These are phyloP conservation scores for Chaetoceros tenuissimus DNA, from an alignment of 108 stramenopile species.

Conservation along the genomic window DNA sequence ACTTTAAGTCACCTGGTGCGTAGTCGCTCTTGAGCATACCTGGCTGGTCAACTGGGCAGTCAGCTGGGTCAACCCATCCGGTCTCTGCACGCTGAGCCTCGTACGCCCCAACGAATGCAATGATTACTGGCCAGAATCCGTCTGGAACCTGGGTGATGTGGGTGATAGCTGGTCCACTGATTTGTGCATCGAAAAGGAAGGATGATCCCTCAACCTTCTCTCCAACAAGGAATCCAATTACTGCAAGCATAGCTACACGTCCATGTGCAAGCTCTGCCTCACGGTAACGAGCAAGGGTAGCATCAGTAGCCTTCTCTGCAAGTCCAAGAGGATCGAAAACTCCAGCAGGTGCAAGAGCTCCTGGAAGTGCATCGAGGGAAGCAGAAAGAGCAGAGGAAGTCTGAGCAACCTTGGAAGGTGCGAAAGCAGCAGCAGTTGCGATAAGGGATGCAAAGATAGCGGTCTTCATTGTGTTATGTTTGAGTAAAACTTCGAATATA, in stretches of 20 bases:
- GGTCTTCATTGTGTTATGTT: slow-evolving; percentile 56
- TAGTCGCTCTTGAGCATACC: slow-evolving; percentile 41
- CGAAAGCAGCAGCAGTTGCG: slow-evolving; percentile 53
- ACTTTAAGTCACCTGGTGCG: slow-evolving; percentile 73
- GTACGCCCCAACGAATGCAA: slow-evolving; percentile 43
- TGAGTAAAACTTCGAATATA: not conserved
- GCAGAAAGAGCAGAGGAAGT: not conserved
- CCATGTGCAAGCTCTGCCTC: slow-evolving; percentile 86
- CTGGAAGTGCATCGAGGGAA: slow-evolving; percentile 14
- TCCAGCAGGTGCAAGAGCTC: slow-evolving; percentile 45
- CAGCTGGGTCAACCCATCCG: slow-evolving; percentile 62
- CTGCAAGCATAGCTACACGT: slow-evolving; percentile 56
- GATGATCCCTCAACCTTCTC: slow-evolving; percentile 66
- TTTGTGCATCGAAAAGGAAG: slow-evolving; percentile 67
- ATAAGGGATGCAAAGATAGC: slow-evolving; percentile 32
- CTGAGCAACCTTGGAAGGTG: slow-evolving; percentile 9
- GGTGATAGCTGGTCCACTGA: slow-evolving; percentile 84
- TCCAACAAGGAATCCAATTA: slow-evolving; percentile 61
- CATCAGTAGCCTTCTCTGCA: slow-evolving; percentile 58
- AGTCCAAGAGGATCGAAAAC: slow-evolving; percentile 67
- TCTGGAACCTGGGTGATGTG: slow-evolving; percentile 75
- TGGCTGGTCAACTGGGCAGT: slow-evolving; percentile 40
- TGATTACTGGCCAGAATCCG: slow-evolving; percentile 49
- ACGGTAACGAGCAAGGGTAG: slow-evolving; percentile 72
- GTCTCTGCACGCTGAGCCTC: slow-evolving; percentile 50